Evolutionary conservation across 2,329 filamentous ascomycete species (phyloP), one percentile per base, ranked within the genome.

Genomic region (Macrophomina tecta): DNA sequence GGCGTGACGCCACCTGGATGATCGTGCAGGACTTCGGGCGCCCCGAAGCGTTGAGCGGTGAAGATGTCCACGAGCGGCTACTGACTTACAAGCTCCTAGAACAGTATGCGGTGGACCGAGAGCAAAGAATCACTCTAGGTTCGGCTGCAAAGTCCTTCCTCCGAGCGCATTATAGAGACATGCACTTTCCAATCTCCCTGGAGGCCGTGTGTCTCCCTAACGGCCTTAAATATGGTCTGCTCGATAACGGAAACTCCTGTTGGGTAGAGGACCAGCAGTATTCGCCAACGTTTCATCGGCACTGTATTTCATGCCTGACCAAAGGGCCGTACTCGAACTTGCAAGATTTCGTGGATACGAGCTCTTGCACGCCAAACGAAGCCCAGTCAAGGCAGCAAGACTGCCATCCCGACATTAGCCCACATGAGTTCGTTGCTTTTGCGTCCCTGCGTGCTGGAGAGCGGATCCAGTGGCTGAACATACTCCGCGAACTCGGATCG

Each of bases 181-280:
- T 70, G 48, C 0, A 16, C 0, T 70, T 81, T 30, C 65, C 62
- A 2, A 64, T 66, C 8, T 72, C 72, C 1, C 69, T 70, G 0
- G 69, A 77, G 12, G 69, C 75, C 1, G 69, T 86, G 4, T 82
- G 80, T 40, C 70, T 83, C 1, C 70, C 76, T 0, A 85, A 85
- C 65, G 83, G 79, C 0, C 67, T 85, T 14, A 38, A 67, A 0
- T 83, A 78, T 60, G 11, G 66, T 60, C 61, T 70, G 73, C 67
- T 69, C 48, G 72, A 75, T 52, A 63, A 69, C 16, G 36, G 5
- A 0, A 9, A 11, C 11, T 60, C 60, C 8, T 34, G 45, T 7
- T 51, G 32, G 42, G 34, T 62, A 7, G 2, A 28, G 3, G 16
- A 49, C 12, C 60, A 49, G 7, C 23, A 7, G 4, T 28, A 0